Evolutionary conservation across 805 yeast genomes (phyloP).

Genomic region (Hanseniaspora singularis): DNA sequence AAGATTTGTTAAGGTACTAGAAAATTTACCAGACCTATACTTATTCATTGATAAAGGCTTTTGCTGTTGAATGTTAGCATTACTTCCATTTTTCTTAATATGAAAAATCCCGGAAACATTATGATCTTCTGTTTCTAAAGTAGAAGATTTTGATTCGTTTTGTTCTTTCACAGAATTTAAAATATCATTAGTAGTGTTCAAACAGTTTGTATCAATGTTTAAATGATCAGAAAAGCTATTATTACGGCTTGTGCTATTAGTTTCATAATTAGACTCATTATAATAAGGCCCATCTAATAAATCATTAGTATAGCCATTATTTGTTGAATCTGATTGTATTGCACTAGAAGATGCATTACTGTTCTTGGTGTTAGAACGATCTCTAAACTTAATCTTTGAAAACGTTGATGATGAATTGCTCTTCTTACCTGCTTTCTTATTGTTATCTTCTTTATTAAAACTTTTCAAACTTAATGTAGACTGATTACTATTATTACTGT

Average conservation of each 20-base stretch:
- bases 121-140: neutral
- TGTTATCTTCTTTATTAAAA: neutral
- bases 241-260: neutral
- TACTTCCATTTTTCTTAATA: neutral
- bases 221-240: neutral
- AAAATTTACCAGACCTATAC: conserved; percentile 27
- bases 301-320: neutral
- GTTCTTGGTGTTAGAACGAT: conserved; percentile 13
- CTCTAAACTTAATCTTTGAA: conserved; percentile 14
- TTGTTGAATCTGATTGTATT: neutral
- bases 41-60: conserved; percentile 1
- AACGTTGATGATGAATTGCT: conserved; percentile 7
- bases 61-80: neutral
- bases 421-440: neutral
- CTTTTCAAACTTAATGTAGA: conserved; percentile 7
- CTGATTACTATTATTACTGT: conserved; percentile 10
- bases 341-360: conserved; percentile 13
- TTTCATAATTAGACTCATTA: neutral
- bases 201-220: neutral
- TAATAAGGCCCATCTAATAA: neutral
- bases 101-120: neutral
- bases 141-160: neutral
- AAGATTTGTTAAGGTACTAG: conserved; percentile 27
- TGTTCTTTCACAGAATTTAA: conserved; percentile 1
- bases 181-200: neutral